A percentile compares a stretch with the other conserved stretches of the same genome.
Evolutionary conservation across 805 yeast species (phyloP).

Genomic region (Sungouiozyma intestinalis): DNA sequence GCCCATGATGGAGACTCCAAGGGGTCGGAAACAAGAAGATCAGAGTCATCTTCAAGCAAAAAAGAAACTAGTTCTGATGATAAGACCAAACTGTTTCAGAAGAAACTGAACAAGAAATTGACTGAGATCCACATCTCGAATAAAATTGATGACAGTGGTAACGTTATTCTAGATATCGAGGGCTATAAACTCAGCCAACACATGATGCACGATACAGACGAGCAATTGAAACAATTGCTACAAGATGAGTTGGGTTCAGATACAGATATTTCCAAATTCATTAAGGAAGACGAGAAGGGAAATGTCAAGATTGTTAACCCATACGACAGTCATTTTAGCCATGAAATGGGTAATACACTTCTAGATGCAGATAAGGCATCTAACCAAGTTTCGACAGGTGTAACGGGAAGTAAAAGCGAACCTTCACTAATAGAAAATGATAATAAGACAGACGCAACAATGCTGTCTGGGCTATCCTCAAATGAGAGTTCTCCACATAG

Average conservation of each 20-base stretch:
- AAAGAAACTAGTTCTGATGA: constrained; percentile 1
- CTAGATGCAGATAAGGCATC: background rate
- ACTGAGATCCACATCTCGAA: constrained; percentile 75
- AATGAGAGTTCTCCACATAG: constrained; percentile 1
- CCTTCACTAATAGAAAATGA: constrained; percentile 5
- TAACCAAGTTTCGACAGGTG: background rate
- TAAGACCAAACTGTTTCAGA: constrained; percentile 13
- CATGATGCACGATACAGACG: constrained; percentile 68
- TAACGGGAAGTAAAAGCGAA: constrained; percentile 7
- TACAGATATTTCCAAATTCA: constrained; percentile 35
- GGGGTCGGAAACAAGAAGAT: too few species aligned
- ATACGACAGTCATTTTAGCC: constrained; percentile 10
- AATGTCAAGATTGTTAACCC: constrained; percentile 46
- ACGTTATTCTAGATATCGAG: constrained; percentile 82
- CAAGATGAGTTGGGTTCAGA: constrained; percentile 62
- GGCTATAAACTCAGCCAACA: constrained; percentile 86
- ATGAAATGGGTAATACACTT: background rate
- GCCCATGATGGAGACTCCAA: constrained; percentile 1
- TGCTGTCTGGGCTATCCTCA: background rate
- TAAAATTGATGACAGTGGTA: constrained; percentile 80
- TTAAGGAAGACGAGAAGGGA: constrained; percentile 55
- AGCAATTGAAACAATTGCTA: constrained; percentile 58
- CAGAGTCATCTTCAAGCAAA: background rate
- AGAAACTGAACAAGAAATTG: constrained; percentile 50
- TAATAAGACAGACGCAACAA: background rate